These are phyloP conservation scores for Hanseniaspora clermontiae DNA, from an alignment of 805 yeast genomes.

Conservation along the genomic window DNA sequence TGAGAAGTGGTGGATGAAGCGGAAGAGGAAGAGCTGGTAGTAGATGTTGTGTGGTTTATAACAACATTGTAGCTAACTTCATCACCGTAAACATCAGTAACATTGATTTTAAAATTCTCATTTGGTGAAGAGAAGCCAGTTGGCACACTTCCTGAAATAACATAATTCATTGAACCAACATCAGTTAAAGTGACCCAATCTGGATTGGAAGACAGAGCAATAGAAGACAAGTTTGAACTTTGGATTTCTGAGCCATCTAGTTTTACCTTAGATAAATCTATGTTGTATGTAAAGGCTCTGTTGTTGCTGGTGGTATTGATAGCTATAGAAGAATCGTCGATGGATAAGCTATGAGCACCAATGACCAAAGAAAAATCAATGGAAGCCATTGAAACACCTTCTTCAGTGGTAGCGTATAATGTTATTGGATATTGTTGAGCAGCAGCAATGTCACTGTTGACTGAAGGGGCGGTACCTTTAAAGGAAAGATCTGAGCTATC, in stretches of 20 bases:
- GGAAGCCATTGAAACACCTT: constrained; percentile 59
- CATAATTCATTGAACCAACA: constrained; percentile 18
- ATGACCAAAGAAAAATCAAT: constrained; percentile 60
- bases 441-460: constrained; percentile 80
- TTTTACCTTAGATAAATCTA: constrained; percentile 53
- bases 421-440: constrained; percentile 56
- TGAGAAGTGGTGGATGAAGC: background rate
- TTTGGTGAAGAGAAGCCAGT: constrained; percentile 28
- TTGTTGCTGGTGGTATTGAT: constrained; percentile 46
- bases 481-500: constrained; percentile 51
- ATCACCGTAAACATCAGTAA: constrained; percentile 51
- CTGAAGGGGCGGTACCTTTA: constrained; percentile 78
- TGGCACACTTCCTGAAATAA: constrained; percentile 49
- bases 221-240: constrained; percentile 29
- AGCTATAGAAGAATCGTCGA: constrained; percentile 41
- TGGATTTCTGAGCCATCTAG: constrained; percentile 61
- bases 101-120: constrained; percentile 38
- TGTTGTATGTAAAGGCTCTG: constrained; percentile 33
- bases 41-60: constrained; percentile 31
- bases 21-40: background rate
- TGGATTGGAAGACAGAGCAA: constrained; percentile 14
- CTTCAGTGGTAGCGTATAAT: constrained; percentile 66
- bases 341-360: constrained; percentile 76
- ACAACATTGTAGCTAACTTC: constrained; percentile 44
- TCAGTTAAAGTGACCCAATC: constrained; percentile 41